These are phyloP conservation scores for Leishmania tarentolae DNA, from an alignment of 208 protist genomes.

Conservation along the genomic window DNA sequence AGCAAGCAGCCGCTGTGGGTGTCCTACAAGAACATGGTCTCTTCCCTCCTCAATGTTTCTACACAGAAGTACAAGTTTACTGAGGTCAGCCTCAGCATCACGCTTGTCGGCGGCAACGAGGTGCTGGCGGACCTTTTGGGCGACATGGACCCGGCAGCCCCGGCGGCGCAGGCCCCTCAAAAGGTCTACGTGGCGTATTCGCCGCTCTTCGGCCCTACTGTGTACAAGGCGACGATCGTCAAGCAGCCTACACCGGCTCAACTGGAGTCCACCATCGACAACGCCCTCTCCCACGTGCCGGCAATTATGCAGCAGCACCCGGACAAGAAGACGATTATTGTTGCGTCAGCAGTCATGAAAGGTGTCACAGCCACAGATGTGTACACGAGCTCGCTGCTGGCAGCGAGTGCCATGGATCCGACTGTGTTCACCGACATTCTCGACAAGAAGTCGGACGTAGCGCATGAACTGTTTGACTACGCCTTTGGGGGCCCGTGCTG, in stretches of 20 bases:
- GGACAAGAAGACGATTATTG: slow-evolving; percentile 41
- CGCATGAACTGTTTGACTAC: slow-evolving; percentile 62
- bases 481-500: slow-evolving; percentile 67
- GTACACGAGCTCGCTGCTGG: slow-evolving; percentile 55
- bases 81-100: slow-evolving; percentile 58
- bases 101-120: slow-evolving; percentile 43
- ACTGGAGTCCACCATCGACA: slow-evolving; percentile 56
- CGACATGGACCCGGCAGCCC: slow-evolving; percentile 24
- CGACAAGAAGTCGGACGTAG: slow-evolving; percentile 43
- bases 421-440: slow-evolving; percentile 46
- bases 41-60: slow-evolving; percentile 47
- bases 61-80: slow-evolving; percentile 49
- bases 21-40: slow-evolving; percentile 65
- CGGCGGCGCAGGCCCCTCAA: slow-evolving; percentile 28
- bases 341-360: slow-evolving; percentile 63
- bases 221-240: slow-evolving; percentile 58
- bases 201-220: slow-evolving; percentile 61
- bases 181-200: slow-evolving; percentile 53
- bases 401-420: slow-evolving; percentile 39
- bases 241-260: slow-evolving; percentile 49
- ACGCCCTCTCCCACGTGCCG: slow-evolving; percentile 47
- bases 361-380: slow-evolving; percentile 51
- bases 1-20: slow-evolving; percentile 70
- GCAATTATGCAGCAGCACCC: slow-evolving; percentile 35
- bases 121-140: slow-evolving; percentile 42